Conservation (phyloP, 306 rosid genomes). For the Gastrolobium villosum region DNA sequence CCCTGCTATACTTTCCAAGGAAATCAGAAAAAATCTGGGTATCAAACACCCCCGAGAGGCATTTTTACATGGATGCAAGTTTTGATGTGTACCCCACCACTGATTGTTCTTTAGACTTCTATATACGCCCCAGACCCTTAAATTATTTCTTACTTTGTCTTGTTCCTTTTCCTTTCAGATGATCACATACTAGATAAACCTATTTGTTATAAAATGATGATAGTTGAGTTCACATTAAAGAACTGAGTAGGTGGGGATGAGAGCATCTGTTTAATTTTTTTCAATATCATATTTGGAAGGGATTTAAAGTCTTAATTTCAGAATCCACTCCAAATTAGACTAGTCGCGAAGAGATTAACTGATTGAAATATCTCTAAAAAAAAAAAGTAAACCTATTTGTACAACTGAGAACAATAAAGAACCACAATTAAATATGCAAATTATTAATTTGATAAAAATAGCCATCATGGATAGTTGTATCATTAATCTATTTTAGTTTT, state of each 20-base stretch:
- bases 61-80: slow-evolving; percentile 45
- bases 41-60: not conserved
- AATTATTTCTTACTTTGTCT: not conserved
- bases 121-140: not conserved
- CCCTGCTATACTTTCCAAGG: no score
- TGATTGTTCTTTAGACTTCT: slow-evolving; percentile 51
- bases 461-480: not conserved
- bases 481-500: not conserved
- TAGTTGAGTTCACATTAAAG: no score
- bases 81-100: slow-evolving; percentile 50
- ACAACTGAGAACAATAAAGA: not conserved
- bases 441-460: not conserved
- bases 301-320: no score
- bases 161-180: slow-evolving; percentile 3
- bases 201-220: not conserved
- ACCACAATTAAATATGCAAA: not conserved
- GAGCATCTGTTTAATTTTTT: no score
- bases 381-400: no score
- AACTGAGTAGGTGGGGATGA: no score
- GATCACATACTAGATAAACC: not conserved
- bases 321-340: no score
- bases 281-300: no score
- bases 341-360: no score
- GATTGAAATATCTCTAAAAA: no score
- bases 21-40: no score